These are phyloP conservation scores for Boeremia exigua DNA, from an alignment of 2,329 filamentous ascomycete species.

Conservation along the genomic window DNA sequence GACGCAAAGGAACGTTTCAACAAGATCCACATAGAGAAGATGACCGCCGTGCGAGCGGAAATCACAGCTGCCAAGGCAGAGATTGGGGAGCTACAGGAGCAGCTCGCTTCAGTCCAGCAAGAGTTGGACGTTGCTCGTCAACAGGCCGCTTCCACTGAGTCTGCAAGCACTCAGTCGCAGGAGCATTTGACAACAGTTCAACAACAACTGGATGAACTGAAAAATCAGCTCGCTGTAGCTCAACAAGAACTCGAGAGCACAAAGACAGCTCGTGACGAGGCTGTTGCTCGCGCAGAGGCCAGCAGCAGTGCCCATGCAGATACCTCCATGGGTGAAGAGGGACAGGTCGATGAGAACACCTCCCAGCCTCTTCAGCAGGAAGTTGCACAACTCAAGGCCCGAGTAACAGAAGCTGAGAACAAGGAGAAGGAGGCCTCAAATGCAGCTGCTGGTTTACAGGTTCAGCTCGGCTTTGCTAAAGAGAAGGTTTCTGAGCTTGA, in stretches of 20 bases:
- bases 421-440: conserved; percentile 48
- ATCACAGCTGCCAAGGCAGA: conserved; percentile 61
- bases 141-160: conserved; percentile 28
- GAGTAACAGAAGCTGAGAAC: conserved; percentile 38
- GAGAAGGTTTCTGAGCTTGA: conserved; percentile 69
- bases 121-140: conserved; percentile 69
- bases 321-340: conserved; percentile 53
- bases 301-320: conserved; percentile 45
- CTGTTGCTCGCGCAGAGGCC: conserved; percentile 57
- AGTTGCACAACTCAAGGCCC: conserved; percentile 43
- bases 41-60: conserved; percentile 54
- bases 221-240: conserved; percentile 26
- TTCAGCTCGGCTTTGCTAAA: conserved; percentile 60
- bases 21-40: conserved; percentile 43
- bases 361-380: conserved; percentile 37
- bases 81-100: conserved; percentile 63
- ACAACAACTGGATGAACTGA: conserved; percentile 29
- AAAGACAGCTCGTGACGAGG: conserved; percentile 69
- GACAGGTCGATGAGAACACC: conserved; percentile 49
- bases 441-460: conserved; percentile 43
- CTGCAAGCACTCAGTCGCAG: conserved; percentile 23
- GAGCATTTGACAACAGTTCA: conserved; percentile 69
- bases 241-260: conserved; percentile 62
- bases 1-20: conserved; percentile 66
- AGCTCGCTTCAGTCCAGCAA: conserved; percentile 28